Base-by-base conservation (phyloP, 2,329 filamentous ascomycete species). In the Fusarium beomiforme region DNA sequence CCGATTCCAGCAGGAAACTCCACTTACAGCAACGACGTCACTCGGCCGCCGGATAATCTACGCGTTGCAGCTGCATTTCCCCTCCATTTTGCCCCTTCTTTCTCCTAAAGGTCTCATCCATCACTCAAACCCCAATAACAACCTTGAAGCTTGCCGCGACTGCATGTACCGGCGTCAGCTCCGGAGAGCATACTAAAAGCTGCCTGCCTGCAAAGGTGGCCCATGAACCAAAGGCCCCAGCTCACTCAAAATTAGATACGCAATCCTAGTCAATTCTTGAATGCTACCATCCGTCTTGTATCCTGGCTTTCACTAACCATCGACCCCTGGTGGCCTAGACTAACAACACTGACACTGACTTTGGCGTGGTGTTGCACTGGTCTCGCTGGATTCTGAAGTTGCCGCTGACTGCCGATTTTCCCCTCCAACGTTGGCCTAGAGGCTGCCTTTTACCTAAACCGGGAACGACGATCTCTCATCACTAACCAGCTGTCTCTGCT, bases 381-480 rank as follows among this genome's bases (percentile, higher is more conserved):
- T 69, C 55, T 75, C 71, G 74, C 73, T 69, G 58, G 42, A 37
- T 59, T 46, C 49, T 59, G 59, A 59, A 66, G 49, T 65, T 59
- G 61, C 59, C 59, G 67, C 66, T 62, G 64, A 72, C 59, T 55
- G 43, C 65, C 62, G 58, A 59, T 64, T 67, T 49, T 10, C 70
- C 67, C 64, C 71, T 64, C 65, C 55, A 64, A 61, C 63, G 54
- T 47, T 62, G 50, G 51, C 41, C 59, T 66, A 64, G 44, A 65
- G 46, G 46, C 57, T 56, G 59, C 42, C 49, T 70, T 71, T 76
- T 61, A 59, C 75, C 69, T 43, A 76, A 76, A 69, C 64, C 62
- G 71, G 74, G 64, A 77, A 76, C 73, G 73, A 59, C 61, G 66
- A 76, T 77, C 75, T 64, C 74, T 69, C 64, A 69, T 75, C 74